Evolutionary conservation across 1,284 basidiomycete species (phyloP).

Genomic region (Papiliotrema terrestris): DNA sequence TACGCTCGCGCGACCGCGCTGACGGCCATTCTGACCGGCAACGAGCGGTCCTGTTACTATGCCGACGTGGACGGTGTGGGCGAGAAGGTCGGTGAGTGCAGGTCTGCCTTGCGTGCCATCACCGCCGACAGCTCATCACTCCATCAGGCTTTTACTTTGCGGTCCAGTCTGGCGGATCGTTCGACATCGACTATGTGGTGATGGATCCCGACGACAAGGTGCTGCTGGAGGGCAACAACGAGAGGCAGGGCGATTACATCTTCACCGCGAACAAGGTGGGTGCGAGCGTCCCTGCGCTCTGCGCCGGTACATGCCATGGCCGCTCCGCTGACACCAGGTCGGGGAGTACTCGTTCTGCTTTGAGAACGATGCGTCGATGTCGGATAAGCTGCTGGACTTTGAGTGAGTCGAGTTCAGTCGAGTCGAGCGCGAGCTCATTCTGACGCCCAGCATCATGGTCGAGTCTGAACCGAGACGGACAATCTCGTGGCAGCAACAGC

Average conservation of each 20-base stretch:
- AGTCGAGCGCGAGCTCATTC: not conserved
- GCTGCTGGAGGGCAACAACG: constrained; percentile 77
- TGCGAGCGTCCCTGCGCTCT: not conserved
- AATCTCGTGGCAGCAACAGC: constrained; percentile 65
- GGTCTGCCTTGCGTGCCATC: not conserved
- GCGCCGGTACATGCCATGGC: too few species aligned
- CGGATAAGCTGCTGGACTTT: constrained; percentile 90
- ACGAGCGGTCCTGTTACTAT: constrained; percentile 89
- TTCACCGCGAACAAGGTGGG: constrained; percentile 79
- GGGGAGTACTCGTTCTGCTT: constrained; percentile 99
- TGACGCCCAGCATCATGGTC: constrained; percentile 68
- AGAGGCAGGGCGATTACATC: constrained; percentile 94
- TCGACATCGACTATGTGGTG: constrained; percentile 94
- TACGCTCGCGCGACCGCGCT: constrained; percentile 60
- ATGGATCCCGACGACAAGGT: constrained; percentile 84
- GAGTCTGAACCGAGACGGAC: constrained; percentile 86
- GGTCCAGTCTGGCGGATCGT: constrained; percentile 94
- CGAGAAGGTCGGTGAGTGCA: constrained; percentile 47
- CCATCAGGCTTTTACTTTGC: constrained; percentile 55
- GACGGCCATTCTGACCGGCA: constrained; percentile 79
- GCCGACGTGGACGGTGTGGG: constrained; percentile 76
- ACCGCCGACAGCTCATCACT: not conserved
- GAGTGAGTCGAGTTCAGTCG: constrained; percentile 53
- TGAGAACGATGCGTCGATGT: constrained; percentile 88
- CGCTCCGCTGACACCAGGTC: constrained; percentile 40